Conservation (phyloP, 306 rosid genomes). For the Spatholobus suberectus region DNA sequence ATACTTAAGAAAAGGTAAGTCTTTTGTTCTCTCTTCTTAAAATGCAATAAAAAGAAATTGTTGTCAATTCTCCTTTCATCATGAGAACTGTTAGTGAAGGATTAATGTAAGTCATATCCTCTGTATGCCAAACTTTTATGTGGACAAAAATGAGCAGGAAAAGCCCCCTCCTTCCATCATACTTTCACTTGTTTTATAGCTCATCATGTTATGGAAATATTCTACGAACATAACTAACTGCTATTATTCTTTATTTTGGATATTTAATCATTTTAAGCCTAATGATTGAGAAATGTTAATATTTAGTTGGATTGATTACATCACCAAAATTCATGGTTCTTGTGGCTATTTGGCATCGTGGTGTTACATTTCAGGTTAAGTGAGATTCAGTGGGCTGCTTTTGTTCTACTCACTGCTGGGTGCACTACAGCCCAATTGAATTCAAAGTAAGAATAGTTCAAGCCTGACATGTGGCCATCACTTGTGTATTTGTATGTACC, state of each 20-base stretch:
- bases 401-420: constrained; percentile 88
- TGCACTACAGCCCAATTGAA: constrained; percentile 95
- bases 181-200: constrained; percentile 1
- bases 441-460: constrained; percentile 68
- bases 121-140: constrained; percentile 21
- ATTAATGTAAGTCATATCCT: constrained; percentile 1
- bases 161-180: neutral
- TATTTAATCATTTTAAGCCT: constrained; percentile 18
- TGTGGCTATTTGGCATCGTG: constrained; percentile 32
- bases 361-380: constrained; percentile 73
- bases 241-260: constrained; percentile 3
- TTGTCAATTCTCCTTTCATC: constrained; percentile 24
- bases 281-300: constrained; percentile 14
- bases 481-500: constrained; percentile 25
- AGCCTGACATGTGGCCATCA: constrained; percentile 21
- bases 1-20: constrained; percentile 85
- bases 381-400: constrained; percentile 98
- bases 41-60: neutral
- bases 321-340: constrained; percentile 33
- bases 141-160: neutral
- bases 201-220: neutral
- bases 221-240: neutral
- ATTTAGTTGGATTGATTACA: constrained; percentile 1
- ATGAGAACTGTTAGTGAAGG: constrained; percentile 29
- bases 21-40: neutral